Percentiles rank a stretch among this genome's conserved stretches.
These are phyloP conservation scores for Adiantum capillusveneris DNA, from an alignment of 75 land plant genomes.

Conservation along the genomic window DNA sequence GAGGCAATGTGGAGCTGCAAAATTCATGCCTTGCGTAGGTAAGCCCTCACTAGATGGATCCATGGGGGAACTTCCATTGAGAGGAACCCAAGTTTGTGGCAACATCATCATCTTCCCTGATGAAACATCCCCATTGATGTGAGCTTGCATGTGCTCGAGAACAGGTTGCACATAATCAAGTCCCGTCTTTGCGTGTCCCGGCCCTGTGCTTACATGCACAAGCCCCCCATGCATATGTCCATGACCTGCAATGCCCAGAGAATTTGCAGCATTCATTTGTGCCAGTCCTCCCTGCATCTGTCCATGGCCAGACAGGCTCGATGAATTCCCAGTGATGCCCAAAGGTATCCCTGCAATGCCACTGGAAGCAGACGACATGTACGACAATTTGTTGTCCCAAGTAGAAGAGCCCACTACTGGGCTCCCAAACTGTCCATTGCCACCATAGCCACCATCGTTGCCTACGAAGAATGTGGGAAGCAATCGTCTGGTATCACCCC, in stretches of 20 bases:
- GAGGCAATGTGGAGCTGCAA: conserved; percentile 34
- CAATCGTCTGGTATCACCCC: no score
- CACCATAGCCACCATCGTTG: no score
- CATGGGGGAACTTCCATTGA: conserved; percentile 4
- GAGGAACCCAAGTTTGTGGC: not conserved
- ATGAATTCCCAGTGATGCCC: not conserved
- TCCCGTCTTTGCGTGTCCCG: no score
- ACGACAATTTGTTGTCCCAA: not conserved
- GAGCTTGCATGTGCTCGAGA: no score
- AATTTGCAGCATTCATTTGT: no score
- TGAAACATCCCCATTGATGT: not conserved
- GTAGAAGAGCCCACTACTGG: no score
- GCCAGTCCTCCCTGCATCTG: not conserved
- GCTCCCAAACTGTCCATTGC: no score
- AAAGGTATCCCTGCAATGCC: not conserved
- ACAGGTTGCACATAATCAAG: no score
- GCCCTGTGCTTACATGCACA: no score
- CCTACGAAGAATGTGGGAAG: no score
- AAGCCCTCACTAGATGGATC: conserved; percentile 43
- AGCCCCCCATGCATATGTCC: no score
- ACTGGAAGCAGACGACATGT: not conserved
- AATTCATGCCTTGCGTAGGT: conserved; percentile 27
- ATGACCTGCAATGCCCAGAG: no score
- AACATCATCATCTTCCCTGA: not conserved
- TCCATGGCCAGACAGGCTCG: not conserved